Evolutionary conservation across 148 eudicot species (phyloP), one percentile per base, ranked within the genome.

Genomic region (Amaranthus cruentus): DNA sequence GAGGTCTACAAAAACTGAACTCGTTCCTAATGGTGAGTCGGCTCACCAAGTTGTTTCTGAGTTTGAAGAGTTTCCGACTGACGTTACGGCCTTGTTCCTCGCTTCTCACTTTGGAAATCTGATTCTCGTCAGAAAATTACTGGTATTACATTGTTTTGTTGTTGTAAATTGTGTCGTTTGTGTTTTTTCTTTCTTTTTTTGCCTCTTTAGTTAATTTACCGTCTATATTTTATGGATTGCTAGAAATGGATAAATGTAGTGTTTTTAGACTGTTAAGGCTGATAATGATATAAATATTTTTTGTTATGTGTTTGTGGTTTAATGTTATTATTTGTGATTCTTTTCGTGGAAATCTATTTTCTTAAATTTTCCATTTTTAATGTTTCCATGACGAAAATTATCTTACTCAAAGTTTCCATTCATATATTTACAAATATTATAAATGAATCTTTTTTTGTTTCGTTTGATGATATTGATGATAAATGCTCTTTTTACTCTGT

Each of bases 31-130:
- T 3, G 89, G 85, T 14, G 90, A 90, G 81, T 73, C 71, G 44
- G 60, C 88, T 44, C 84, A 66, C 59, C 76, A 82, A 64, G 91
- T 88, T 62, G 76, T 68, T 0, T 43, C 77, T 18, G 91, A 88
- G 81, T 82, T 80, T 28, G 90, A 90, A 49, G 96, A 88, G 91
- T 88, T 88, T 65, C 83, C 74, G 73, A 86, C 91, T 3, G 90
- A 90, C 56, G 90, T 88, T 42, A 84, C 90, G 2, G 85, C 91
- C 4, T 74, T 90, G 71, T 90, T 90, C 69, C 81, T 88, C 51
- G 96, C 91, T 74, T 85, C 96, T 73, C 87, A 83, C 73, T 76
- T 82, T 12, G 96, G 91, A 55, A 86, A 88, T 69, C 47, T 81
- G 8, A 57, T 72, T 10, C 84, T 90, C 62, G 83, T 90, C 48